Conservation (phyloP, 2,329 filamentous ascomycete genomes). For the Ceratocystiopsis brevicomis region DNA sequence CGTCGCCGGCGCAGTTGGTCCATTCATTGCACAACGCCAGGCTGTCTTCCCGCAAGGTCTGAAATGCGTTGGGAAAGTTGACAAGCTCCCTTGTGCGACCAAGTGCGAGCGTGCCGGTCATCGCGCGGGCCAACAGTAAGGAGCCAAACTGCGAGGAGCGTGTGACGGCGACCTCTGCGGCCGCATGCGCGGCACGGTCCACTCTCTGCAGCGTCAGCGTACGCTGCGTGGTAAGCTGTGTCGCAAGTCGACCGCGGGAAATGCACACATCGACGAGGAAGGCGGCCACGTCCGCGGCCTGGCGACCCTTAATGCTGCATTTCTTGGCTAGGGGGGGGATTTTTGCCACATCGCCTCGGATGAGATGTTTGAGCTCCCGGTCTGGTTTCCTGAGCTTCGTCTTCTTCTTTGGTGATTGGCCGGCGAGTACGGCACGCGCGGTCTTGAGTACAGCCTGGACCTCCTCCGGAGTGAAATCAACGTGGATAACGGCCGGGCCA, state of each 20-base stretch:
- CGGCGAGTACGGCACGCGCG: neutral
- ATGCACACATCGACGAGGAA: constrained; percentile 21
- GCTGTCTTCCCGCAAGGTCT: constrained; percentile 29
- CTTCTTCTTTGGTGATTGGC: neutral
- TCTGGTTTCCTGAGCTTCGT: neutral
- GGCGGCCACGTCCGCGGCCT: constrained; percentile 15
- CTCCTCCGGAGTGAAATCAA: constrained; percentile 26
- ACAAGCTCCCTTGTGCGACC: constrained; percentile 20
- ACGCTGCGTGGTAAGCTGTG: constrained; percentile 1
- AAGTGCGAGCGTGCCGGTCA: constrained; percentile 21
- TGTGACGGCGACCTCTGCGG: constrained; percentile 4
- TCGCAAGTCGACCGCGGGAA: neutral
- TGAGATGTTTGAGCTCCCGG: neutral
- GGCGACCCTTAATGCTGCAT: too few species aligned
- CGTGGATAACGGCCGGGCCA: constrained; percentile 18
- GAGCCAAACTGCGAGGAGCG: constrained; percentile 18
- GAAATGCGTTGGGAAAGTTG: constrained; percentile 27
- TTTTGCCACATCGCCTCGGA: neutral
- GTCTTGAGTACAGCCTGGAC: constrained; percentile 6
- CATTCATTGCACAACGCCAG: constrained; percentile 33
- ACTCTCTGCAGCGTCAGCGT: constrained; percentile 13
- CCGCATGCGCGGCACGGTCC: neutral
- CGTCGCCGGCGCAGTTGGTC: constrained; percentile 42
- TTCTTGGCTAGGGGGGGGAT: too few species aligned
- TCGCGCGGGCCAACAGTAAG: constrained; percentile 29